These are phyloP conservation scores for Rhizophlyctis rosea DNA, from an alignment of 192 early-diverging fungal genomes.

Conservation along the genomic window DNA sequence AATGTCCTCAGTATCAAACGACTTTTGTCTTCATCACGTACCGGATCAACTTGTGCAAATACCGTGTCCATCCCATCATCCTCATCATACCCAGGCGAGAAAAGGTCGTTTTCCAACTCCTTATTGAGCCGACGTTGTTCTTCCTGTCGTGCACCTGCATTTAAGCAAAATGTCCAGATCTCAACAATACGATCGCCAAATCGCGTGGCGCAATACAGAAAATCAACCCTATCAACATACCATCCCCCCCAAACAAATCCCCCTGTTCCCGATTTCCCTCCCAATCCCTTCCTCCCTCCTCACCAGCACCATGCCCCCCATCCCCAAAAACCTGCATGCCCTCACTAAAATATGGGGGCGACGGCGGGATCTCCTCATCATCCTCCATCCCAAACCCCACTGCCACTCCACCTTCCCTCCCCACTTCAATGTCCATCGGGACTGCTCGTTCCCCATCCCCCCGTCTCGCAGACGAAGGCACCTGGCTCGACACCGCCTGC, in stretches of 20 bases:
- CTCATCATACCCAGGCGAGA: no score
- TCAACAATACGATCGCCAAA: no score
- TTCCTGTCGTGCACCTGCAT: not conserved
- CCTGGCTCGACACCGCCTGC: not conserved
- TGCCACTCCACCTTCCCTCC: not conserved
- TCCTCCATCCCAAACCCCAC: not conserved
- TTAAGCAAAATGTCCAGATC: not conserved
- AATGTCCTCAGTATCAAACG: no score
- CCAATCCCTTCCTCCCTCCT: not conserved
- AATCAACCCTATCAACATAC: not conserved
- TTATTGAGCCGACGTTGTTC: not conserved
- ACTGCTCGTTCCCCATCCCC: not conserved
- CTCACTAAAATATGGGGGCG: not conserved
- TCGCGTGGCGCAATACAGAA: no score
- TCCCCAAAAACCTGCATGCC: not conserved
- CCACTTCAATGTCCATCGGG: not conserved
- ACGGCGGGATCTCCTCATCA: slow-evolving; percentile 10
- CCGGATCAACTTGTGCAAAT: no score
- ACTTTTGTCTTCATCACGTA: no score
- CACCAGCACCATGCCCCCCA: not conserved
- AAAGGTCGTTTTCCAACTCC: not conserved
- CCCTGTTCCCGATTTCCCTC: not conserved
- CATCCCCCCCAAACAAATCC: not conserved
- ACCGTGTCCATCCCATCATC: no score
- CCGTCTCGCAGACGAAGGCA: not conserved